Base-by-base conservation (phyloP, 2,329 filamentous ascomycete genomes). In the Pseudogymnoascus verrucosus region DNA sequence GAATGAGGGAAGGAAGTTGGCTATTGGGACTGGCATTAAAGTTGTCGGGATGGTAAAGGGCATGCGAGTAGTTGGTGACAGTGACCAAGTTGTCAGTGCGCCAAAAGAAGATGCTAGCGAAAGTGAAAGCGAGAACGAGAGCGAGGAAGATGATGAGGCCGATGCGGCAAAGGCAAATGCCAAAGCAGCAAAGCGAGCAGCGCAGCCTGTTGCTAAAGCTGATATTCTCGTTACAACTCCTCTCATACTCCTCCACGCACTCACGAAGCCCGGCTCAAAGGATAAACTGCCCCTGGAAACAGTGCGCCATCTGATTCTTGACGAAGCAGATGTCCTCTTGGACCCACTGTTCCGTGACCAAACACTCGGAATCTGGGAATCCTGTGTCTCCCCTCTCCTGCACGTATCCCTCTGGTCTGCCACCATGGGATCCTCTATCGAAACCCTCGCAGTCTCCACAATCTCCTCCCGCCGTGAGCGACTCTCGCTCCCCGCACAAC, bases 301-400 rank as follows among this genome's bases (percentile, higher is more conserved):
- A 0, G 87, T 97, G 4, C 82, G 82, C 51, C 86, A 86, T 61
- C 78, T 99, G 16, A 83, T 98, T 37, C 80, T 99, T 2, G 95
- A 99, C 72, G 95, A 99, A 79, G 95, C 92, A 0, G 95, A 99
- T 74, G 92, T 98, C 12, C 87, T 99, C 5, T 84, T 99, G 10
- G 93, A 98, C 70, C 88, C 90, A 14, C 80, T 97, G 4, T 99
- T 99, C 79, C 85, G 90, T 64, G 89, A 95, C 21, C 92, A 97
- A 74, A 97, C 92, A 0, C 79, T 96, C 39, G 83, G 84, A 3
- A 87, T 98, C 66, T 97, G 93, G 92, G 84, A 85, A 44, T 84
- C 89, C 2, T 93, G 93, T 74, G 86, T 80, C 2, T 87, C 88
- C 68, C 80, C 84, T 2, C 76, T 81, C n/a, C 79, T 98, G 7